Percentiles rank a stretch among this genome's conserved stretches.
These are phyloP conservation scores for Fusarium sp. DNA, from an alignment of 2,329 filamentous ascomycete species.

Conservation along the genomic window DNA sequence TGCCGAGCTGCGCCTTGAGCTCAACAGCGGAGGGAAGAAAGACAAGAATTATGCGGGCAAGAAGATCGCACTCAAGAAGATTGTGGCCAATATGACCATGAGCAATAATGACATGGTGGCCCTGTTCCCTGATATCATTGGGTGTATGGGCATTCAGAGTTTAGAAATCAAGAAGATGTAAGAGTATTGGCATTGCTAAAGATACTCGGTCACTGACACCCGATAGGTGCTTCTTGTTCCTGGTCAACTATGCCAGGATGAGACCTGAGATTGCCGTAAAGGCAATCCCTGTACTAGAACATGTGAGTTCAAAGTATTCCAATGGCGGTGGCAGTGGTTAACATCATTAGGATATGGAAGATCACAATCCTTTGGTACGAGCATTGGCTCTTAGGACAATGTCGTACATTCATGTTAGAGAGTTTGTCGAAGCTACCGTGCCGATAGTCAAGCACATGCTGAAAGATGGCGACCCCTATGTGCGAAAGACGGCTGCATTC, in stretches of 20 bases:
- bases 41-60: constrained; percentile 96
- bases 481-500: constrained; percentile 96
- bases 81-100: constrained; percentile 99
- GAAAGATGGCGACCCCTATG: constrained; percentile 90
- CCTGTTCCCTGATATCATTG: constrained; percentile 93
- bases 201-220: constrained; percentile 12
- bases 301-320: constrained; percentile 61
- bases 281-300: constrained; percentile 86
- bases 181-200: background rate
- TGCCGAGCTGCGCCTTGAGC: constrained; percentile 92
- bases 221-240: constrained; percentile 91
- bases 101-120: constrained; percentile 99
- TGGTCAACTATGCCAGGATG: constrained; percentile 96
- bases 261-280: constrained; percentile 95
- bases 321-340: constrained; percentile 9
- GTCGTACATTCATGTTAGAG: constrained; percentile 95
- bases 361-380: constrained; percentile 89
- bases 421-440: constrained; percentile 93
- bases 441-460: constrained; percentile 85
- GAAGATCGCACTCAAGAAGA: constrained; percentile 99
- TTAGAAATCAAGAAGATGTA: constrained; percentile 99
- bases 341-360: constrained; percentile 82
- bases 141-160: constrained; percentile 93
- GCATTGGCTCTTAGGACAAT: constrained; percentile 93
- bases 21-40: constrained; percentile 94